Percentiles rank a stretch among this genome's conserved stretches.
These are phyloP conservation scores for Ophioceras dolichostomum DNA, from an alignment of 2,329 filamentous ascomycete genomes.

Conservation along the genomic window DNA sequence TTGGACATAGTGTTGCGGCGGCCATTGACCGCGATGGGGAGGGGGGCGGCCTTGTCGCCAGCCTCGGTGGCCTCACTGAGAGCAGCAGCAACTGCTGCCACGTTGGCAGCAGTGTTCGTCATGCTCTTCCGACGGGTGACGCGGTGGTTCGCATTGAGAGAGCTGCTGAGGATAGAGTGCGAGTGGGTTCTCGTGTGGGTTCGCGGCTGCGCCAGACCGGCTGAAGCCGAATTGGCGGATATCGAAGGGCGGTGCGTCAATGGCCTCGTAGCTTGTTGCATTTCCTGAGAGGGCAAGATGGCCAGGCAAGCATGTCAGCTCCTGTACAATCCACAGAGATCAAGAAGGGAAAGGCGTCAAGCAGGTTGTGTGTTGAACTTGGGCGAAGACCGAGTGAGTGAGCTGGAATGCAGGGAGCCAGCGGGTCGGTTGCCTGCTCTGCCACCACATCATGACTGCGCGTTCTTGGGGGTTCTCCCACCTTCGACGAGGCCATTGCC, in stretches of 20 bases:
- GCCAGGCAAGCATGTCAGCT: too few species aligned
- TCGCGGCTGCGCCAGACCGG: conserved; percentile 44
- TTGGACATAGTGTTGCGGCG: conserved; percentile 63
- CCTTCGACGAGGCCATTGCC: conserved; percentile 53
- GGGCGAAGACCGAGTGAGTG: too few species aligned
- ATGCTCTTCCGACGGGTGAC: conserved; percentile 92
- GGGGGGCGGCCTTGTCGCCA: conserved; percentile 41
- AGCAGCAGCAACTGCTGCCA: conserved; percentile 63
- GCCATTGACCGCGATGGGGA: conserved; percentile 43
- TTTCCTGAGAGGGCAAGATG: conserved; percentile 44
- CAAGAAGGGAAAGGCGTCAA: too few species aligned
- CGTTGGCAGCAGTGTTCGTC: conserved; percentile 60
- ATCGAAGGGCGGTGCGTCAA: conserved; percentile 50
- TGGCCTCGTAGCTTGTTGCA: conserved; percentile 54
- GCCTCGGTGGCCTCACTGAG: conserved; percentile 44
- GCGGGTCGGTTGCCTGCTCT: too few species aligned
- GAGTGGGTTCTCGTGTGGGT: conserved; percentile 65
- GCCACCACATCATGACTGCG: too few species aligned
- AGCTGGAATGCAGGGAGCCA: too few species aligned
- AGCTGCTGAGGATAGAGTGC: conserved; percentile 65
- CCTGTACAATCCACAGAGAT: too few species aligned
- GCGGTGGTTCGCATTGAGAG: conserved; percentile 71
- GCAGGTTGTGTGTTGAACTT: too few species aligned
- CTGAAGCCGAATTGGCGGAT: conserved; percentile 44
- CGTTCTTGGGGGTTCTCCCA: conserved; percentile 24